Conservation (phyloP, 345 rosid species). For the Aurinia saxatilis region DNA sequence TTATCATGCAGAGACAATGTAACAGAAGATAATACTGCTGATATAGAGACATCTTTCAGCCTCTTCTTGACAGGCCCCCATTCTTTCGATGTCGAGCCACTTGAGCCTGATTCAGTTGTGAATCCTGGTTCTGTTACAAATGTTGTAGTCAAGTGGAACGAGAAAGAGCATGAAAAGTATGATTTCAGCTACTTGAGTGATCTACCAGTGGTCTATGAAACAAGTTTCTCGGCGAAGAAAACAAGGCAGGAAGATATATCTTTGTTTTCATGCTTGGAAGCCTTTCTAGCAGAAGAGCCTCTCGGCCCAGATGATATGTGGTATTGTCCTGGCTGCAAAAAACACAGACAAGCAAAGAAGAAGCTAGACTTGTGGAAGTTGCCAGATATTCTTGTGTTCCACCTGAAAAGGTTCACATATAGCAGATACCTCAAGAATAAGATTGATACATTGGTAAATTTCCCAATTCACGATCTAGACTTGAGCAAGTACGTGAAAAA, state of each 20-base stretch:
- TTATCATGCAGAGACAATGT: conserved; percentile 29
- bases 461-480: conserved; percentile 73
- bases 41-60: conserved; percentile 31
- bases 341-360: conserved; percentile 86
- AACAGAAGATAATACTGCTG: conserved; percentile 29
- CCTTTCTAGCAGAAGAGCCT: conserved; percentile 89
- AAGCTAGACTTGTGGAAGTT: conserved; percentile 88
- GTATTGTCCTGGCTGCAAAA: conserved; percentile 87
- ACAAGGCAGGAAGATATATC: conserved; percentile 68
- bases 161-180: conserved; percentile 48
- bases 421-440: conserved; percentile 76
- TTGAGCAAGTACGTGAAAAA: conserved; percentile 65
- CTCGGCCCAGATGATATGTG: conserved; percentile 96
- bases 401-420: conserved; percentile 83
- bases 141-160: conserved; percentile 64
- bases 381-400: conserved; percentile 88
- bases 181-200: conserved; percentile 70
- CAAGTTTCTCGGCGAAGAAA: conserved; percentile 51
- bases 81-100: conserved; percentile 32
- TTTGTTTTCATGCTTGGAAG: conserved; percentile 90
- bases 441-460: conserved; percentile 75
- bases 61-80: conserved; percentile 41
- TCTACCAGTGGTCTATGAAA: conserved; percentile 68
- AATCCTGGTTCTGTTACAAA: conserved; percentile 40
- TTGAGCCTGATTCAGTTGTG: conserved; percentile 41